Base-by-base conservation (phyloP, 2,329 filamentous ascomycete species). In the Verticillium tricorpus region DNA sequence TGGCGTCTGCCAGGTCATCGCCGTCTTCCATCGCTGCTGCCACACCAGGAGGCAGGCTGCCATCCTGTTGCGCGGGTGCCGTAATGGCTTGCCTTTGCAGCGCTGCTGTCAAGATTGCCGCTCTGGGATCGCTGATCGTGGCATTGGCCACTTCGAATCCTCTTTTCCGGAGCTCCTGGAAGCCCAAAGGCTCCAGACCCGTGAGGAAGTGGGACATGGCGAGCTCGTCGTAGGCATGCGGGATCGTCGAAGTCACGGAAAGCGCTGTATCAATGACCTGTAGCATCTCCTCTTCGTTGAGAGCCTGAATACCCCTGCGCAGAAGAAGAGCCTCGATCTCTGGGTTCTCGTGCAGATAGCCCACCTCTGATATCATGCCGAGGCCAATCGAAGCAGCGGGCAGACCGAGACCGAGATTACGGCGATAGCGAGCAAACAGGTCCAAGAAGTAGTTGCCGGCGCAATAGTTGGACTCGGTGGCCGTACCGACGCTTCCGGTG, bases 291-390 rank as follows among this genome's bases (percentile, higher is more conserved):
- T 67, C 60, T 59, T 75, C 73, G 45, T 70, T 70, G 34, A 77
- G 64, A 0, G 72, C 67, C 37, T 74, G 71, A 55, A 77, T 70
- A 1, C 73, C 77, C 37, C 72, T 73, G 15, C 75, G 71, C 6
- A 67, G 63, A 2, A 79, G 68, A 5, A 73, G 60, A 2, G 65
- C 68, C 62, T 77, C 74, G 19, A 79, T 71, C 3, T 74, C 71
- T 0, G 69, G 71, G 50, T 75, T 71, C 35, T 77, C 74, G 58
- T 72, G 68, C 2, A 77, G 64, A 60, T 73, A 72, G 25, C 76
- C 76, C 4, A 77, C 74, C 19, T 74, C 74, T 7, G 69, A 69
- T 52, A 78, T 72, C 66, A 75, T 69, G 1, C 71, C 72, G 2
- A 76, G 66, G 5, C 65, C 70, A 4, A 78, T 45, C 0, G 73